phyloP scores from a whole-genome alignment of 108 stramenopile genomes.

The Fragilaria crotonensis region DNA sequence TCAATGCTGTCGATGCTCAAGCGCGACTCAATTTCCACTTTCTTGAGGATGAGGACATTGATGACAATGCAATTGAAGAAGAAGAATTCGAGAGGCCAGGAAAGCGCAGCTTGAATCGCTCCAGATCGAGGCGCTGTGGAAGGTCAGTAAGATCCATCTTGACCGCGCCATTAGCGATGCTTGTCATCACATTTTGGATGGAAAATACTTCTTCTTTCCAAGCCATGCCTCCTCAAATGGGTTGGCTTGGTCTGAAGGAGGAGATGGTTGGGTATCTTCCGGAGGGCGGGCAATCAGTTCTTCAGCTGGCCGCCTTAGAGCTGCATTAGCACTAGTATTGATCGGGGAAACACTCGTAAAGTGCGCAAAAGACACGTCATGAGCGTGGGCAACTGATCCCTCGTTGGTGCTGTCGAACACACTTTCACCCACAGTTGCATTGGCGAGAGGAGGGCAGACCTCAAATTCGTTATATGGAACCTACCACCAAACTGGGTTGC shows the following conservation, averaged over 20 bases:
- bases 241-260: constrained; percentile 6
- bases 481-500: too few relatives aligned
- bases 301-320: constrained; percentile 44
- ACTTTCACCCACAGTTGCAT: too few relatives aligned
- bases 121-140: constrained; percentile 80
- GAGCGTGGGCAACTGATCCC: too few relatives aligned
- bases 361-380: too few relatives aligned
- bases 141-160: constrained; percentile 70
- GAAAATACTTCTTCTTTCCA: constrained; percentile 55
- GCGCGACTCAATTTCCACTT: background rate
- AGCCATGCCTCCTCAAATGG: constrained; percentile 28
- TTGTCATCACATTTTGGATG: constrained; percentile 47
- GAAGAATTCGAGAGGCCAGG: constrained; percentile 33
- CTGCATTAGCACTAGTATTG: constrained; percentile 58
- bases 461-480: too few relatives aligned
- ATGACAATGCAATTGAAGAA: constrained; percentile 36
- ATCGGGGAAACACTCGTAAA: constrained; percentile 71
- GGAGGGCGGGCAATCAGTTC: constrained; percentile 39
- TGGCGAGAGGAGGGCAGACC: too few relatives aligned
- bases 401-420: too few relatives aligned
- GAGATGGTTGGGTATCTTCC: constrained; percentile 37
- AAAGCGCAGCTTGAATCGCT: constrained; percentile 48
- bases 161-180: constrained; percentile 58
- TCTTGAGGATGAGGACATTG: constrained; percentile 6
- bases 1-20: background rate